Conservation (phyloP, 2,329 filamentous ascomycete genomes). For the Diaporthe eres region DNA sequence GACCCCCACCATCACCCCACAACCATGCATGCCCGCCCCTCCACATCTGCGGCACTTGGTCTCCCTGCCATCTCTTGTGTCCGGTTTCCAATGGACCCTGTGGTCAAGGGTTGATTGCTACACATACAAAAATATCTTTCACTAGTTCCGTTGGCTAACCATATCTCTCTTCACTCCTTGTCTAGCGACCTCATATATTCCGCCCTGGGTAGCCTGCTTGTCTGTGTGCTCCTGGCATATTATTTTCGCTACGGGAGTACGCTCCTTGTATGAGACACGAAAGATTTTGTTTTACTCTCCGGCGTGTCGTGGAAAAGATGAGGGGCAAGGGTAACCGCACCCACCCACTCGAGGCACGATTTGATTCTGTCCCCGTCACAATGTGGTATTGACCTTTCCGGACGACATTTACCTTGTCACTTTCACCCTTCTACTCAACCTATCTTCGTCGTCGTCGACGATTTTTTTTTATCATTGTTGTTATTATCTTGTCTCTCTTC, state of each 20-base stretch:
- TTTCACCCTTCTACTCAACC: not conserved
- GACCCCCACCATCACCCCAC: not conserved
- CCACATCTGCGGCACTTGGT: not conserved
- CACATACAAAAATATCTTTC: not conserved
- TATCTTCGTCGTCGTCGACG: not conserved
- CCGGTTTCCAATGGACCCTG: not conserved
- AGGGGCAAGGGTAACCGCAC: not conserved
- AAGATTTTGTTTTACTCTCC: not conserved
- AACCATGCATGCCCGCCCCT: not conserved
- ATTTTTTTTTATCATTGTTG: too few relatives aligned
- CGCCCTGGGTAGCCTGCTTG: not conserved
- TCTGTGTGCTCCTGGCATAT: conserved; percentile 24
- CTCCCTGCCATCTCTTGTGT: not conserved
- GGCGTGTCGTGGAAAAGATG: not conserved
- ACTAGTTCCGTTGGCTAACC: not conserved
- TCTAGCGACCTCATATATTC: not conserved
- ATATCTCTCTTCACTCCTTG: too few relatives aligned
- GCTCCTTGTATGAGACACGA: not conserved
- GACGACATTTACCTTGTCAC: not conserved
- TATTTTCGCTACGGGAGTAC: not conserved
- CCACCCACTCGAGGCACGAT: not conserved
- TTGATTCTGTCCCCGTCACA: not conserved
- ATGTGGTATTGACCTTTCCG: not conserved
- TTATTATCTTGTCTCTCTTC: not conserved
- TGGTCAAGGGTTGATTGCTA: not conserved